Base-by-base conservation (phyloP, 176 grass and related monocot species). In the Areca catechu region DNA sequence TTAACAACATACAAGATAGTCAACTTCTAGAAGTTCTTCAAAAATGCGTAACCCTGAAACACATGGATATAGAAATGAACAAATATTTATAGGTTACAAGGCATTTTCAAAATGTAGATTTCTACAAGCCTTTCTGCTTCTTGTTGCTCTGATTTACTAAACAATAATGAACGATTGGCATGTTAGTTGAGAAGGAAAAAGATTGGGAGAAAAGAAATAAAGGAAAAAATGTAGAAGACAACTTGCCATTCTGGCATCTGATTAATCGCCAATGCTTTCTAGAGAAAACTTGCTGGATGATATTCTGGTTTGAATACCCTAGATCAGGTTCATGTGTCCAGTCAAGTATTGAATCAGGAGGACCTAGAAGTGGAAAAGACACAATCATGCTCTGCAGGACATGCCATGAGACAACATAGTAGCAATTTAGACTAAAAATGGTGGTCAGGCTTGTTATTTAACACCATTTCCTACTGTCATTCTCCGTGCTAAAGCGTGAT, bases 191-290 rank as follows among this genome's bases (percentile, higher is more conserved):
- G 34, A 43, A 43, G 34, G 6, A 43, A 43, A 10, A 1, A 5
- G 1, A 43, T 1, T 56, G 14, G 24, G 27, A 27, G 3, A 15
- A 58, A 27, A 22, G 64, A n/a, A 60, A 4, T 50, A 50, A 20
- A 61, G 43, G 17, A 54, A 69, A 23, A 14, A 12, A 43, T 12
- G 9, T 0, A 43, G 34, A 48, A 48, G 19, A 65, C 52, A 71
- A 82, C 83, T 91, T 88, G 50, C 87, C 93, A 77, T 97, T 91
- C 47, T 97, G 93, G 77, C 93, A 97, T 66, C 66, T 91, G 79
- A 97, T 62, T 30, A 97, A 73, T 49, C 83, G 76, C 93, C 93
- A 97, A 76, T 85, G 83, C 70, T 97, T 91, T 76, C 71, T 85
- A 48, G 86, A 82, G 76, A 72, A 82, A 76, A 68, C 50, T 69